Conservation (phyloP, 495 filamentous ascomycete genomes). For the Xylaria acuta region DNA sequence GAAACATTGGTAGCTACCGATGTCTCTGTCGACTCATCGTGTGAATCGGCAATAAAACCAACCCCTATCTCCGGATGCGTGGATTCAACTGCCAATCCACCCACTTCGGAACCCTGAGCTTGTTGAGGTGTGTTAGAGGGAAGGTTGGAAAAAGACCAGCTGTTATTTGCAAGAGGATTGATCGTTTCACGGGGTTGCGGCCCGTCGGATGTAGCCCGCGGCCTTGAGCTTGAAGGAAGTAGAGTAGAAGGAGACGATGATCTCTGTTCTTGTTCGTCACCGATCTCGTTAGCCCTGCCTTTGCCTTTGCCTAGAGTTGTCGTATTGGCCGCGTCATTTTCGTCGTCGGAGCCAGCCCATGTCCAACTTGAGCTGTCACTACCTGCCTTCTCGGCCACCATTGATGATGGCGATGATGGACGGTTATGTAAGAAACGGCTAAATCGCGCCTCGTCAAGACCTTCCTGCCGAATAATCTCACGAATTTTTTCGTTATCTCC, state of each 20-base stretch:
- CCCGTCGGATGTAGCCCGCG: constrained; percentile 56
- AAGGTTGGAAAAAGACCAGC: constrained; percentile 52
- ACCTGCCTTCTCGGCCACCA: constrained; percentile 29
- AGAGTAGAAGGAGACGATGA: constrained; percentile 18
- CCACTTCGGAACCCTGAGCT: background rate
- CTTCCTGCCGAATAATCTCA: constrained; percentile 66
- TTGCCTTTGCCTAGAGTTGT: constrained; percentile 44
- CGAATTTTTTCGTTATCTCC: constrained; percentile 66
- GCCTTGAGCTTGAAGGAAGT: constrained; percentile 25
- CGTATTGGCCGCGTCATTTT: constrained; percentile 28
- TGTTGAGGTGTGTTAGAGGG: constrained; percentile 25
- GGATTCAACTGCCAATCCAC: background rate
- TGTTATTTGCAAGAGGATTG: constrained; percentile 56
- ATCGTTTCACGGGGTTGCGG: constrained; percentile 41
- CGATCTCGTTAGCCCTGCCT: constrained; percentile 35
- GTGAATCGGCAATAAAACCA: background rate
- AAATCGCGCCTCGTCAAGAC: constrained; percentile 31
- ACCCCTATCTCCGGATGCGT: background rate
- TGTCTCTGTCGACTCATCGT: background rate
- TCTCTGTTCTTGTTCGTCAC: background rate
- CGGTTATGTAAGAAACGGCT: constrained; percentile 22
- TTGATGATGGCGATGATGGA: constrained; percentile 29
- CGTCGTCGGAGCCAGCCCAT: constrained; percentile 43
- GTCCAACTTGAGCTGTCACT: constrained; percentile 43
- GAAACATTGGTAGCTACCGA: background rate